These are phyloP conservation scores for Colletotrichum cuscutae DNA, from an alignment of 2,329 filamentous ascomycete species.

Conservation along the genomic window DNA sequence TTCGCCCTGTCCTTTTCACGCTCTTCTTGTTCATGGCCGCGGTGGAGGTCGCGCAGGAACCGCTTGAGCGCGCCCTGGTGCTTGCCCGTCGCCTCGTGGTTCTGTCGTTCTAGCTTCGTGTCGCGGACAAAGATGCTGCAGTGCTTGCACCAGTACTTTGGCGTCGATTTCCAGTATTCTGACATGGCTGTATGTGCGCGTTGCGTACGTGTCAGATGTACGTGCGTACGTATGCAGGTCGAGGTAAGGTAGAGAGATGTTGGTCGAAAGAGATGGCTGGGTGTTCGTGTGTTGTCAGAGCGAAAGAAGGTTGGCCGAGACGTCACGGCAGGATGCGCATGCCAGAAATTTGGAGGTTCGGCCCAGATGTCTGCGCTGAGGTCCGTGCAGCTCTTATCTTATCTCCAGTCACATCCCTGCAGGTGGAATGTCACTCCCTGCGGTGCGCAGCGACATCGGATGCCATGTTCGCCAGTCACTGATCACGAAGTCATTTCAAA, in stretches of 20 bases:
- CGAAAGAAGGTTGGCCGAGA: not conserved
- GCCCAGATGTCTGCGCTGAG: not conserved
- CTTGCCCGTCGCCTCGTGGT: conserved; percentile 87
- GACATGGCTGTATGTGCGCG: conserved; percentile 69
- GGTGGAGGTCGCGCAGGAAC: conserved; percentile 89
- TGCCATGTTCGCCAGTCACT: not conserved
- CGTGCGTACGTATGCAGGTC: not conserved
- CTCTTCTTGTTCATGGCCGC: conserved; percentile 81
- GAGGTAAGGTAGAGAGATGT: no score
- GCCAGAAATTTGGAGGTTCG: conserved; percentile 18
- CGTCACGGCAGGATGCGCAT: conserved; percentile 2
- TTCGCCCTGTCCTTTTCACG: conserved; percentile 85
- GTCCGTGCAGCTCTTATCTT: not conserved
- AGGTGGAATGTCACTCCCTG: not conserved
- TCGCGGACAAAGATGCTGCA: conserved; percentile 92
- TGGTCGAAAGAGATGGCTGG: not conserved
- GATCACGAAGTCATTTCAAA: not conserved
- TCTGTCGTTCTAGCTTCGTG: conserved; percentile 87
- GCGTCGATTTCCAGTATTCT: conserved; percentile 99
- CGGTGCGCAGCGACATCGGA: not conserved
- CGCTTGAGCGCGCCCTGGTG: conserved; percentile 90
- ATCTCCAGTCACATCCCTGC: not conserved
- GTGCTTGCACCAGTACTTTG: conserved; percentile 98
- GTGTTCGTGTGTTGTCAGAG: not conserved
- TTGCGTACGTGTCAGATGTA: not conserved